Base-by-base conservation (phyloP, 441 rosid species). In the Jatropha multifida region DNA sequence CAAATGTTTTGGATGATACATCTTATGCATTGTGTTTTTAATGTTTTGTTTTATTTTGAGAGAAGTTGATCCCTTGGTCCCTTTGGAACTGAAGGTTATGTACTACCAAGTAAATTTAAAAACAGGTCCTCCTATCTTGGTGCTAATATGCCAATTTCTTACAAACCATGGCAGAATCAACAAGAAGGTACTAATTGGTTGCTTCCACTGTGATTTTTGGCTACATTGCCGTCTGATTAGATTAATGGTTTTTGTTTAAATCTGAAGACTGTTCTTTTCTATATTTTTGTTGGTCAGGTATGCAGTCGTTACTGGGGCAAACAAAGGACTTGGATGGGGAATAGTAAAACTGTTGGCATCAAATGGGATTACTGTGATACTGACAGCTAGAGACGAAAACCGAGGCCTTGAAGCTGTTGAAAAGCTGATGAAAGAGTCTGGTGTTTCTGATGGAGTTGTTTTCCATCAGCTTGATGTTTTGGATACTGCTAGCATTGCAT, bases 391-490 rank as follows among this genome's bases (percentile, higher is more conserved):
- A 73, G 84, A 86, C 37, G 80, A 72, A 51, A 78, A 60, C 17
- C 76, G 78, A 68, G 89, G 89, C 1, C 84, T 79, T 55, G 74
- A 80, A 46, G 81, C 87, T 41, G 59, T 81, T 72, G 68, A 77
- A n/a, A 79, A 80, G 8, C 81, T 82, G 5, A 76, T 82, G 5
- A 76, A 74, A 49, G 69, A 61, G 0, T 71, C 7, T 32, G 72
- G 68, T 14, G 72, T 69, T 5, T 67, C 79, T 14, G 65, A 77
- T 41, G 5, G 51, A 59, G 51, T 79, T 4, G 37, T 84, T 65
- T 84, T 83, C 42, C 84, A 76, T 74, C 82, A 81, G 73, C 86
- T 86, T 60, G 86, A 84, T 79, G 85, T 84, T 27, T 4, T 66
- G 1, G 77, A 86, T 27, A 52, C 81, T 23, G 41, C 76, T 5